Percentiles rank a stretch among this genome's conserved stretches.
Conservation (phyloP, 1,284 basidiomycete genomes). For the Cutaneotrichosporon cyanovorans region DNA sequence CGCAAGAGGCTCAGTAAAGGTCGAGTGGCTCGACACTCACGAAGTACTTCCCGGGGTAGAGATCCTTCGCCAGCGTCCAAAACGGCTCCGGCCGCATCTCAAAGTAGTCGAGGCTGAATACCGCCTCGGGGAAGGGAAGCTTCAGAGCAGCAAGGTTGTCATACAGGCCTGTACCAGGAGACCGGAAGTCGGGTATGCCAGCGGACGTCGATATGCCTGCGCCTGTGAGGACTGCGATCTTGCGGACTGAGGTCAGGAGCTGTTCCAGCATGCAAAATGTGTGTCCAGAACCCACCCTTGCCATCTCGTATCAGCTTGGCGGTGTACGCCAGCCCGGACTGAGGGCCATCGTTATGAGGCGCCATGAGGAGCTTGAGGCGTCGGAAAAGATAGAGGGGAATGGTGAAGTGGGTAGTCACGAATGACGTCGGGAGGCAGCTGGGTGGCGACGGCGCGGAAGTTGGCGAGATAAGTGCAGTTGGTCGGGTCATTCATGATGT, state of each 20-base stretch:
- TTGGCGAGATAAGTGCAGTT: neutral
- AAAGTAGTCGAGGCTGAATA: slow-evolving; percentile 51
- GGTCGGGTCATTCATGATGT: neutral
- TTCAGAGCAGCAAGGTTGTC: slow-evolving; percentile 50
- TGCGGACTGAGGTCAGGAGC: slow-evolving; percentile 32
- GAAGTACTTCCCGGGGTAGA: slow-evolving; percentile 57
- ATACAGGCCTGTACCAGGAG: slow-evolving; percentile 52
- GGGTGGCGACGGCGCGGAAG: too few relatives aligned
- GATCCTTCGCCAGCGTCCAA: slow-evolving; percentile 78
- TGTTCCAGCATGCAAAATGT: too few relatives aligned
- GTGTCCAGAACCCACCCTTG: neutral
- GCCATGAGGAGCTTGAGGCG: neutral
- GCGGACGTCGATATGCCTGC: slow-evolving; percentile 52
- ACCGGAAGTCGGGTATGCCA: slow-evolving; percentile 47
- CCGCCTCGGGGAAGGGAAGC: slow-evolving; percentile 52
- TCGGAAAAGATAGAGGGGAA: neutral
- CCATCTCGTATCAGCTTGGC: neutral
- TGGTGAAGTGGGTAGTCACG: neutral
- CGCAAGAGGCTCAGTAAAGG: neutral
- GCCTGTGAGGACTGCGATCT: slow-evolving; percentile 50
- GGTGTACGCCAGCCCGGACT: neutral
- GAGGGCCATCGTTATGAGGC: neutral
- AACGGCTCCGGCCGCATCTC: slow-evolving; percentile 51
- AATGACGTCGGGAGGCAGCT: too few relatives aligned
- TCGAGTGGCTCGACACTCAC: slow-evolving; percentile 17